Conservation (phyloP, 2,329 filamentous ascomycete genomes). For the Penicillium sp. region DNA sequence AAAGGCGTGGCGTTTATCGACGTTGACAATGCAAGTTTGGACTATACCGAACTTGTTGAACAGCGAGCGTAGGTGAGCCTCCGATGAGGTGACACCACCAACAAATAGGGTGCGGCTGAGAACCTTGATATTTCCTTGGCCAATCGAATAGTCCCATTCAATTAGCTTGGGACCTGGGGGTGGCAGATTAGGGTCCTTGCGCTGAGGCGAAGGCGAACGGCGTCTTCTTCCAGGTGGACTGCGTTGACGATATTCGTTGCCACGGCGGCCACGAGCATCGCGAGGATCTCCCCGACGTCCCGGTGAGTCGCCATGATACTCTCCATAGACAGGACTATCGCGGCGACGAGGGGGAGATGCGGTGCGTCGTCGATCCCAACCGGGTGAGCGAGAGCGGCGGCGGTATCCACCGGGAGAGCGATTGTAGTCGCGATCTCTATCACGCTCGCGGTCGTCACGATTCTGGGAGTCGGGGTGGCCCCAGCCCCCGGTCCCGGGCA, state of each 20-base stretch:
- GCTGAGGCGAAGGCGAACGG: conserved; percentile 59
- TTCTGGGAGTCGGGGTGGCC: conserved; percentile 40
- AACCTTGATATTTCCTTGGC: conserved; percentile 80
- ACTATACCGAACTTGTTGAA: conserved; percentile 82
- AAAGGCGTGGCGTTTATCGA: conserved; percentile 96
- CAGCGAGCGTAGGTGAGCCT: conserved; percentile 74
- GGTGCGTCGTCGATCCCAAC: conserved; percentile 66
- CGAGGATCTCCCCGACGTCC: conserved; percentile 59
- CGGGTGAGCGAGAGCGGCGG: conserved; percentile 76
- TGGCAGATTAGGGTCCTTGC: conserved; percentile 43
- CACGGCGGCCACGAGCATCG: conserved; percentile 49
- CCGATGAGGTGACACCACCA: conserved; percentile 84
- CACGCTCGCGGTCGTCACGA: conserved; percentile 58
- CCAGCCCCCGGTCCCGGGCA: conserved; percentile 36
- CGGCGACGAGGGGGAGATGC: conserved; percentile 61
- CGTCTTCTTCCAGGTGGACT: conserved; percentile 70
- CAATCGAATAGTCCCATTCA: conserved; percentile 71
- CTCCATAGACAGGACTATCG: conserved; percentile 68
- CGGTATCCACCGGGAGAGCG: conserved; percentile 61
- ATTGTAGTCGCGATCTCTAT: conserved; percentile 59
- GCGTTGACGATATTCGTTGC: conserved; percentile 76
- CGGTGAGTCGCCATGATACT: conserved; percentile 69
- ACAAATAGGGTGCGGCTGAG: conserved; percentile 94
- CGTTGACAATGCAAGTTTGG: conserved; percentile 97
- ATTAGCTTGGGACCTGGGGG: conserved; percentile 67